Evolutionary conservation across 805 yeast species (phyloP).

Genomic region (Candida golubevii): DNA sequence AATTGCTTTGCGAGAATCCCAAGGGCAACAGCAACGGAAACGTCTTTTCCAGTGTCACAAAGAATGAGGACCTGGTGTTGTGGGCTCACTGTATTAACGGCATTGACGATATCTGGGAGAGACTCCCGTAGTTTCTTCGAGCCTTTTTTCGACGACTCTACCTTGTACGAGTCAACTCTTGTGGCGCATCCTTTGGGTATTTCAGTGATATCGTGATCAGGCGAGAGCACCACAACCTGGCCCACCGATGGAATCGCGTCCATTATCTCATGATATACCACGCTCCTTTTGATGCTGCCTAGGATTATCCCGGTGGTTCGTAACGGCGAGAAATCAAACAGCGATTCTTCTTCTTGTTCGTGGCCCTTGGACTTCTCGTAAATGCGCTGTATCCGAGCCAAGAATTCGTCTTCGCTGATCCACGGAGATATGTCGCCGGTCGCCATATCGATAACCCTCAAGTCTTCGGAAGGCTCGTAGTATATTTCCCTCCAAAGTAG

Average conservation of each 20-base stretch:
- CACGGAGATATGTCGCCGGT: constrained; percentile 20
- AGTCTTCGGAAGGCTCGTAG: constrained; percentile 7
- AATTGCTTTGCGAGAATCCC: constrained; percentile 47
- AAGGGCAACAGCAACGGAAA: constrained; percentile 59
- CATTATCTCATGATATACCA: constrained; percentile 9
- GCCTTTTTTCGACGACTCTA: constrained; percentile 54
- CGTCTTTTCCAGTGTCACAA: constrained; percentile 64
- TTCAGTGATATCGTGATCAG: constrained; percentile 3
- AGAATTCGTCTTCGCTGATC: constrained; percentile 23
- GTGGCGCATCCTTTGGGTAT: constrained; percentile 10
- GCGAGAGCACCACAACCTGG: constrained; percentile 25
- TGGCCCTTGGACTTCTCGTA: constrained; percentile 2
- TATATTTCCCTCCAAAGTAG: constrained; percentile 49
- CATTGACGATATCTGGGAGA: constrained; percentile 38
- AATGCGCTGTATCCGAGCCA: constrained; percentile 15
- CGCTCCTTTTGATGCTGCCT: constrained; percentile 22
- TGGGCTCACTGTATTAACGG: constrained; percentile 17
- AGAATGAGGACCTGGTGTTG: constrained; percentile 37
- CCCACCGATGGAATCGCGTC: constrained; percentile 1
- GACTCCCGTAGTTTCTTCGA: constrained; percentile 52
- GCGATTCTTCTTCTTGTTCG: background rate
- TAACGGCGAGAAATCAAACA: constrained; percentile 14
- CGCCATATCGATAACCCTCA: constrained; percentile 19
- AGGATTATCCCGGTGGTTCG: constrained; percentile 25
- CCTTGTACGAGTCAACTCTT: constrained; percentile 13